Evolutionary conservation across 2,329 filamentous ascomycete genomes (phyloP).

Genomic region (Gnomoniopsis sp.): DNA sequence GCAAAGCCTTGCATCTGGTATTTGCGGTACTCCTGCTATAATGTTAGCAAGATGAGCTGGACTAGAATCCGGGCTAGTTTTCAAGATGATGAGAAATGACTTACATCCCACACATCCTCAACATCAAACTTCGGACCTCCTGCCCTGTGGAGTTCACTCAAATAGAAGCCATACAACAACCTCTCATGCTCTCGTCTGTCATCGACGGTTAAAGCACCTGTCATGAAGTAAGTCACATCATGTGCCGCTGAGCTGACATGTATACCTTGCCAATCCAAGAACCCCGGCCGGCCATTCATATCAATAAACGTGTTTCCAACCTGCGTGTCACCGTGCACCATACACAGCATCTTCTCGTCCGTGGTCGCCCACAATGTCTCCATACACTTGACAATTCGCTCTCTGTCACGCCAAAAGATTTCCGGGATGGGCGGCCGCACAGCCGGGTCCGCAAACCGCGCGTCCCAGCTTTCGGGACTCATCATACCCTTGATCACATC

Average conservation of each 20-base stretch:
- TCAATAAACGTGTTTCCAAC: slow-evolving; percentile 41
- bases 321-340: slow-evolving; percentile 41
- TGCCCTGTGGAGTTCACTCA: slow-evolving; percentile 27
- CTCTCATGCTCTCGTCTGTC: slow-evolving; percentile 38
- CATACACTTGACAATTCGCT: slow-evolving; percentile 24
- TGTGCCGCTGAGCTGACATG: slow-evolving; percentile 41
- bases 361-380: slow-evolving; percentile 32
- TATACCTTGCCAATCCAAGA: slow-evolving; percentile 40
- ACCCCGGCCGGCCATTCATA: slow-evolving; percentile 30
- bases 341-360: slow-evolving; percentile 34
- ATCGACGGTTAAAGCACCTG: slow-evolving; percentile 34
- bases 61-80: too few relatives aligned
- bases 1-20: slow-evolving; percentile 31
- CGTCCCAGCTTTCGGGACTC: slow-evolving; percentile 4
- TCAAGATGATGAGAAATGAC: neutral
- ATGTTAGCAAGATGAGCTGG: neutral
- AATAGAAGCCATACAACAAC: slow-evolving; percentile 34
- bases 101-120: slow-evolving; percentile 23
- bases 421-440: slow-evolving; percentile 11
- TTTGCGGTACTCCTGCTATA: slow-evolving; percentile 27
- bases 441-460: slow-evolving; percentile 9
- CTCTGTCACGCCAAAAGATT: slow-evolving; percentile 7
- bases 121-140: slow-evolving; percentile 30
- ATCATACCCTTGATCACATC: slow-evolving; percentile 27
- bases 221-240: slow-evolving; percentile 39